Evolutionary conservation across 805 yeast species (phyloP).

Genomic region (Metschnikowia matae): DNA sequence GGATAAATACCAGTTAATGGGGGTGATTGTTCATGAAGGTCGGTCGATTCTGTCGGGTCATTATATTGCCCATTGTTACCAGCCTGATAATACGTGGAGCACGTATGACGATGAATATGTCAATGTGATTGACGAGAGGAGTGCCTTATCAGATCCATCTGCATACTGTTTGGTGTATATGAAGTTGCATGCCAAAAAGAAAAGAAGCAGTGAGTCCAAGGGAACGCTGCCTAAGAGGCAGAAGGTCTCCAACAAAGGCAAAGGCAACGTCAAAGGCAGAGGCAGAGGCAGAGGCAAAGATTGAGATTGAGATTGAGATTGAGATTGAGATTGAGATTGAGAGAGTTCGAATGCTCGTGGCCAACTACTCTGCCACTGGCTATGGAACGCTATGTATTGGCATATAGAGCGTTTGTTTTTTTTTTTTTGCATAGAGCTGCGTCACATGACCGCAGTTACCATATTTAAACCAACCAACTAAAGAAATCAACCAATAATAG

Average conservation of each 20-base stretch:
- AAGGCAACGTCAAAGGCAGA: no score
- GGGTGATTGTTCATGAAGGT: slow-evolving; percentile 93
- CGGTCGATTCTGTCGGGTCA: slow-evolving; percentile 91
- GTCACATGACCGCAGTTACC: slow-evolving; percentile 1
- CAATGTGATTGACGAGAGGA: slow-evolving; percentile 64
- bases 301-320: no score
- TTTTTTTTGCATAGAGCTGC: slow-evolving; percentile 4
- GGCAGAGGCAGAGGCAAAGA: no score
- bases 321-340: no score
- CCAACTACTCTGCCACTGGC: background rate
- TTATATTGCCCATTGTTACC: slow-evolving; percentile 84
- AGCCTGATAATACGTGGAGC: slow-evolving; percentile 91
- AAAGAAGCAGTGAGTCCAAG: slow-evolving; percentile 2
- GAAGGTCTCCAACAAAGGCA: background rate
- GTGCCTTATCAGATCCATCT: slow-evolving; percentile 75
- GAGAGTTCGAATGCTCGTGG: background rate
- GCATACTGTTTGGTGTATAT: slow-evolving; percentile 90
- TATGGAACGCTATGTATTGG: background rate
- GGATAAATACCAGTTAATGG: slow-evolving; percentile 58
- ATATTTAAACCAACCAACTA: slow-evolving; percentile 1
- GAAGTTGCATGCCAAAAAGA: slow-evolving; percentile 57
- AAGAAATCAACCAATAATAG: background rate
- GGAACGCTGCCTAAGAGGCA: background rate
- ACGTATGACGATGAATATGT: slow-evolving; percentile 92
- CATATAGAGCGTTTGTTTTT: slow-evolving; percentile 1